Base-by-base conservation (phyloP, 371 early-diverging fungal species). In the Catenaria anguillulae region DNA sequence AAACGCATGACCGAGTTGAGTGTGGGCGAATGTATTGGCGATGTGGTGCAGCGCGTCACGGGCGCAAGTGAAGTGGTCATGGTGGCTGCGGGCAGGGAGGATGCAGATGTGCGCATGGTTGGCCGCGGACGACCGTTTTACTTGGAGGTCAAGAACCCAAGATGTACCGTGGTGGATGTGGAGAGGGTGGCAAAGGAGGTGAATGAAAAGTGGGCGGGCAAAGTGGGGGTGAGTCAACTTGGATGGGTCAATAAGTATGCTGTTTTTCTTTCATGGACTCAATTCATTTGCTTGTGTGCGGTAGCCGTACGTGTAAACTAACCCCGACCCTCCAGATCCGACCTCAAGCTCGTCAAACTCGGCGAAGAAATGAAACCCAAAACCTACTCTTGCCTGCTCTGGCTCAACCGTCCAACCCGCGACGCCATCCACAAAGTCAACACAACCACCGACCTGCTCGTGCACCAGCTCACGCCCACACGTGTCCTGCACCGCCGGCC, bases 31-130 rank as follows among this genome's bases (percentile, higher is more conserved):
- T 77, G 84, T 52, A 78, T 89, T 37, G 84, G 80, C 4, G 77
- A 77, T 34, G 68, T 78, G 4, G 63, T 90, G 50, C 72, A 76
- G 63, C 66, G 67, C 13, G 68, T 82, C 17, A 77, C 84, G 66
- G 66, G 68, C 21, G 73, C 72, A 10, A 77, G 79, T 42, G 82
- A 70, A 23, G 84, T 80, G 71, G 89, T 88, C 61, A 89, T 99
- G 71, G 80, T 84, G 4, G 80, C 88, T 0, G 84, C 96, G 2
- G 99, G 98, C 4, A 81, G 98, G 43, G 99, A 99, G 69, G 99
- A 99, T 75, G 87, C 88, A 21, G 94, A 99, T 73, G 99, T 99
- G 13, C 80, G 90, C 34, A 94, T 94, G 93, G 71, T 97, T 33
- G 95, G 93, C 36, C 73, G 74, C 36, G 99, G 99, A 21, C 75